Percentiles rank a stretch among this genome's conserved stretches.
phyloP scores from a whole-genome alignment of 495 filamentous ascomycete genomes.

The Clavariopsis aquatica region DNA sequence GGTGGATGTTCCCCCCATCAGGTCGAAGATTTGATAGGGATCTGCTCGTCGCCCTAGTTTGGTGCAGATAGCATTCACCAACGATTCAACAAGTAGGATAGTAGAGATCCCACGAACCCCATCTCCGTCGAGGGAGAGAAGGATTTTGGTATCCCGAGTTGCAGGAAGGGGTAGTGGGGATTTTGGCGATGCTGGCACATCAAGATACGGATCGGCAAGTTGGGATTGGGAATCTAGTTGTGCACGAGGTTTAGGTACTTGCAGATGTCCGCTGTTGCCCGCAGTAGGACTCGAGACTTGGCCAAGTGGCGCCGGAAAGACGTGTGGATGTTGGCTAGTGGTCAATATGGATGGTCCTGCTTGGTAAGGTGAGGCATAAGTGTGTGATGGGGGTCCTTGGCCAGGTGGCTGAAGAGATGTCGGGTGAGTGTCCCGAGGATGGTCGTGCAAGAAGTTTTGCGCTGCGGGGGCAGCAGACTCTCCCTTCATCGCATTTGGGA shows the following conservation, averaged over 20 bases:
- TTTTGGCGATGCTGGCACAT: neutral
- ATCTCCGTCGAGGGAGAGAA: slow-evolving; percentile 30
- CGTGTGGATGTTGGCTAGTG: neutral
- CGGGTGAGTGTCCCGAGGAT: neutral
- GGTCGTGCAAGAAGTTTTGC: neutral
- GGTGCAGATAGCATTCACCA: slow-evolving; percentile 30
- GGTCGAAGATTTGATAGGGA: slow-evolving; percentile 95
- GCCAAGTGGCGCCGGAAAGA: neutral
- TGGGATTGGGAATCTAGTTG: neutral
- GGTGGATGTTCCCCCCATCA: slow-evolving; percentile 90
- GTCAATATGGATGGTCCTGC: neutral
- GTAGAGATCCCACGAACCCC: slow-evolving; percentile 31
- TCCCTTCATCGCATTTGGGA: neutral
- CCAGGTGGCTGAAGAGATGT: neutral
- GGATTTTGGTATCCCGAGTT: slow-evolving; percentile 25
- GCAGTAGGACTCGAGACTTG: neutral
- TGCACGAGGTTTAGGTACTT: neutral
- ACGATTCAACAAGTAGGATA: slow-evolving; percentile 25
- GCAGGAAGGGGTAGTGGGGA: neutral
- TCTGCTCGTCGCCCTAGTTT: slow-evolving; percentile 49
- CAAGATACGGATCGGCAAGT: neutral
- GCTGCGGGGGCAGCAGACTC: neutral
- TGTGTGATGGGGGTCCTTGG: neutral
- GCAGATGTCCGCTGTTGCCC: neutral
- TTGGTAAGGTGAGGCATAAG: neutral